Conservation (phyloP, 495 filamentous ascomycete genomes). For the Annulohypoxylon bovei region DNA sequence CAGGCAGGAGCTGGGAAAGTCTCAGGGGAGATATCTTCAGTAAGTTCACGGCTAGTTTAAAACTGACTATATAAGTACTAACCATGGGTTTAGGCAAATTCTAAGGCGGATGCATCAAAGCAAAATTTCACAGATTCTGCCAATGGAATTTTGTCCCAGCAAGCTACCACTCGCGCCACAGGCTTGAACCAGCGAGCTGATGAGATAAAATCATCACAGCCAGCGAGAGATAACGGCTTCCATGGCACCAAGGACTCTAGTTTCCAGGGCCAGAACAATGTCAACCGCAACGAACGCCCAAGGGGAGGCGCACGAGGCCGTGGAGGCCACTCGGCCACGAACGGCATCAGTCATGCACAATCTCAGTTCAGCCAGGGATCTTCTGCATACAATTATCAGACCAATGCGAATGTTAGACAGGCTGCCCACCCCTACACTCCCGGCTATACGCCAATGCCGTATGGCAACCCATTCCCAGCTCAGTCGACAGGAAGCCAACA, state of each 20-base stretch:
- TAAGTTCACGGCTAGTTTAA: constrained; percentile 25
- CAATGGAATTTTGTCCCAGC: constrained; percentile 22
- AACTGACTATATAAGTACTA: neutral
- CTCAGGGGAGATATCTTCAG: constrained; percentile 29
- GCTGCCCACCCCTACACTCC: constrained; percentile 56
- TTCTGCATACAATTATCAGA: constrained; percentile 30
- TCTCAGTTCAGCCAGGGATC: constrained; percentile 35
- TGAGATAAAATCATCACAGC: constrained; percentile 30
- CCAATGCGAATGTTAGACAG: constrained; percentile 56
- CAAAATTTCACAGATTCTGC: constrained; percentile 28
- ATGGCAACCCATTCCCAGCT: constrained; percentile 36
- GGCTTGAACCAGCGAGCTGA: constrained; percentile 32
- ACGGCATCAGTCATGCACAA: constrained; percentile 34
- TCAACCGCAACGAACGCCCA: constrained; percentile 35
- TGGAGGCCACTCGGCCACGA: constrained; percentile 34
- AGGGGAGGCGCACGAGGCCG: constrained; percentile 41
- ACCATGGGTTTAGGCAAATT: constrained; percentile 18
- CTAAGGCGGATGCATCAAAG: constrained; percentile 38
- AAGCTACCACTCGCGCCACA: constrained; percentile 3
- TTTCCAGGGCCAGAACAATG: constrained; percentile 32
- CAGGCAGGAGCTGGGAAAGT: constrained; percentile 28
- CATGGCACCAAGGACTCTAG: constrained; percentile 30
- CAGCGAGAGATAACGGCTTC: constrained; percentile 32
- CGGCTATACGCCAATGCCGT: constrained; percentile 45
- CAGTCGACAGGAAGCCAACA: constrained; percentile 24